Conservation (phyloP, 306 rosid species). For the Luffa acutangula region DNA sequence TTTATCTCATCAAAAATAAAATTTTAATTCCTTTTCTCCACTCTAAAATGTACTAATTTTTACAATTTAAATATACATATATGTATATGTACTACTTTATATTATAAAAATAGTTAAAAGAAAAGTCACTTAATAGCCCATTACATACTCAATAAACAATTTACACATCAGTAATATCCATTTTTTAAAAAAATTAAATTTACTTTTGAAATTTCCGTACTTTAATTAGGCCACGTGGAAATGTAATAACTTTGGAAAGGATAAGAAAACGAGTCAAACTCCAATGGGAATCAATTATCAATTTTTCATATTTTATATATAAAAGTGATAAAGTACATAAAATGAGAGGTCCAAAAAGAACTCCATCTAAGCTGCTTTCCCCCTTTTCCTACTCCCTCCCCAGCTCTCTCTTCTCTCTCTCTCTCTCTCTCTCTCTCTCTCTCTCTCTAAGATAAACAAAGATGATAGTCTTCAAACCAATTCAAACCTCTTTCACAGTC, state of each 20-base stretch:
- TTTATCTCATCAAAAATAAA: too few species aligned
- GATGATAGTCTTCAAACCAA: constrained; percentile 53
- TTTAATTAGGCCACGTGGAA: background rate
- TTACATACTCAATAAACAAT: background rate
- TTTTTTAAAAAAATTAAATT: background rate
- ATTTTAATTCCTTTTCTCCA: too few species aligned
- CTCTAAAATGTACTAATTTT: too few species aligned
- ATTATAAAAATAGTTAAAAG: too few species aligned
- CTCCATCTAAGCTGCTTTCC: constrained; percentile 1
- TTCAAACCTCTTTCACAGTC: constrained; percentile 38
- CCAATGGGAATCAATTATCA: background rate
- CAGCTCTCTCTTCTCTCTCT: background rate
- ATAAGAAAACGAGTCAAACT: background rate
- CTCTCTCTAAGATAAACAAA: constrained; percentile 10
- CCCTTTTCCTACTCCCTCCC: background rate
- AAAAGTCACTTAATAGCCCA: background rate
- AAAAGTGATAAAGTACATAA: constrained; percentile 34
- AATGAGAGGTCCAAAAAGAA: constrained; percentile 45
- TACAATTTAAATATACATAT: too few species aligned
- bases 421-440: constrained; percentile 5
- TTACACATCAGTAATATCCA: background rate
- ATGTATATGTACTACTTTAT: too few species aligned
- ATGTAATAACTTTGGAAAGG: background rate
- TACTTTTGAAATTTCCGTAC: background rate
- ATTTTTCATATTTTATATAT: background rate